Percentiles rank a stretch among this genome's conserved stretches.
Conservation (phyloP, 1,284 basidiomycete species). For the Marasmius oreades region DNA sequence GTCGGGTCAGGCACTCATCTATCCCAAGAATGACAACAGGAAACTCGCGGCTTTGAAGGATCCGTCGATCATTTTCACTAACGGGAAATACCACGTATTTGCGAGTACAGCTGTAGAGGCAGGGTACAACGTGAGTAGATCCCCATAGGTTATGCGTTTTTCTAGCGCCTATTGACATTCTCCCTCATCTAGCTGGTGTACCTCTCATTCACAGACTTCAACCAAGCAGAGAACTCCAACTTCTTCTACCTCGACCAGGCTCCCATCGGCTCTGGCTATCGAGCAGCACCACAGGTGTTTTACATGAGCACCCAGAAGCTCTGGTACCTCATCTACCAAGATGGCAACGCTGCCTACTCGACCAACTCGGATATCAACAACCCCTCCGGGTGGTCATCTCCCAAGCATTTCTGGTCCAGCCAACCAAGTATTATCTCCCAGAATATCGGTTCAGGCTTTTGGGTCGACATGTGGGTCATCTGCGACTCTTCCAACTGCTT, state of each 20-base stretch:
- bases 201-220: constrained; percentile 7
- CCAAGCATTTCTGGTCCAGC: constrained; percentile 3
- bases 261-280: constrained; percentile 7
- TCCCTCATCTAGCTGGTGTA: constrained; percentile 2
- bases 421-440: constrained; percentile 2
- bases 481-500: constrained; percentile 8
- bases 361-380: constrained; percentile 10
- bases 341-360: constrained; percentile 8
- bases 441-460: constrained; percentile 8
- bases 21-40: constrained; percentile 2
- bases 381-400: constrained; percentile 6
- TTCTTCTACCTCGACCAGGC: constrained; percentile 10
- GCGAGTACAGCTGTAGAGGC: constrained; percentile 2
- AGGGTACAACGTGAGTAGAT: constrained; percentile 1
- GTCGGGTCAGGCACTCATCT: constrained; percentile 6
- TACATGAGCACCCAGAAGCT: constrained; percentile 6
- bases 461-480: constrained; percentile 13
- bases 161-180: not conserved
- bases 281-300: constrained; percentile 12
- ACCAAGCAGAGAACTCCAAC: not conserved
- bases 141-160: not conserved
- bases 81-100: constrained; percentile 9
- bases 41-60: constrained; percentile 6
- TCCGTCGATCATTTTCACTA: constrained; percentile 8
- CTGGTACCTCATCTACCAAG: constrained; percentile 11